Evolutionary conservation across 1,139 yeast species (phyloP).

Genomic region (Keqinozyma sinolaborantium): DNA sequence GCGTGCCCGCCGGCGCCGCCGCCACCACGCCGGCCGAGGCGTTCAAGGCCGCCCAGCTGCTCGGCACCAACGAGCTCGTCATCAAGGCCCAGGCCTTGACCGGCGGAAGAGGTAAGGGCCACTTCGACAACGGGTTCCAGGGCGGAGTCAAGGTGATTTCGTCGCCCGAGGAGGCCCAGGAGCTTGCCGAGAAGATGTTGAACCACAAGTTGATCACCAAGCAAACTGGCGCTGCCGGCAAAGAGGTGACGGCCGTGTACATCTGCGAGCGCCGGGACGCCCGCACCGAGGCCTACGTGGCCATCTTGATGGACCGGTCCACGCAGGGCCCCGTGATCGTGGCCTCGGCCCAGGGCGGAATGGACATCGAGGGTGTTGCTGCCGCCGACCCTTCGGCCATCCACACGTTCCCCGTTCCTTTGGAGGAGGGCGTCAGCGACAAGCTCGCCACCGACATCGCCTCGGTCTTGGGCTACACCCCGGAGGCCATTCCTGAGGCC

Average conservation of each 20-base stretch:
- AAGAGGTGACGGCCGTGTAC: constrained; percentile 94
- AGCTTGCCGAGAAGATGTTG: constrained; percentile 86
- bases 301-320: constrained; percentile 92
- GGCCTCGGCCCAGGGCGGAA: constrained; percentile 98
- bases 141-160: constrained; percentile 94
- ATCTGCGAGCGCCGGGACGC: constrained; percentile 94
- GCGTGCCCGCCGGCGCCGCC: constrained; percentile 88
- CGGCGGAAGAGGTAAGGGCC: constrained; percentile 99
- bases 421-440: constrained; percentile 78
- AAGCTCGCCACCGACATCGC: constrained; percentile 76
- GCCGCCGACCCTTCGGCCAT: constrained; percentile 88
- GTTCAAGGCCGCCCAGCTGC: constrained; percentile 63
- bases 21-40: constrained; percentile 92
- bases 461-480: constrained; percentile 74
- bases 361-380: constrained; percentile 99
- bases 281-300: constrained; percentile 90
- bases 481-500: constrained; percentile 78
- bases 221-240: constrained; percentile 97
- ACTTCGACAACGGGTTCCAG: constrained; percentile 90
- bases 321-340: constrained; percentile 90
- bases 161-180: constrained; percentile 82
- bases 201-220: constrained; percentile 92
- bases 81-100: constrained; percentile 98
- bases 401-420: constrained; percentile 79
- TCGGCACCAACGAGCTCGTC: constrained; percentile 77